phyloP scores from a whole-genome alignment of 345 rosid species.

The Schrenkiella parvula region DNA sequence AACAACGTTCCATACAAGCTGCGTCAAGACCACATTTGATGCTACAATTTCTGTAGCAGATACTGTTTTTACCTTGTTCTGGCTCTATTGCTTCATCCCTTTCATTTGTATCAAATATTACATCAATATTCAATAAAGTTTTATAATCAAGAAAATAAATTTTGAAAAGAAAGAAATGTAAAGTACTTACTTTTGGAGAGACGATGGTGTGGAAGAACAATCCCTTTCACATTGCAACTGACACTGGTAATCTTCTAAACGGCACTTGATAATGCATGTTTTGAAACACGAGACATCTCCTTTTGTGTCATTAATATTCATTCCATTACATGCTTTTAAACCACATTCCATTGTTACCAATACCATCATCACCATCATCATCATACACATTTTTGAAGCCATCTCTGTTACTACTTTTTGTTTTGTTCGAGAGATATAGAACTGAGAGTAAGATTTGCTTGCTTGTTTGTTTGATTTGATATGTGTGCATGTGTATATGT shows the following conservation, averaged over 20 bases:
- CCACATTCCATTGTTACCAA: background rate
- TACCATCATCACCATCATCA: background rate
- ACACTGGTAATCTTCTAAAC: background rate
- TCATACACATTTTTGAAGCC: background rate
- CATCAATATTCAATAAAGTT: background rate
- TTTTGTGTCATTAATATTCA: background rate
- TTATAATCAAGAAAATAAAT: background rate
- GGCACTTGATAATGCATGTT: background rate
- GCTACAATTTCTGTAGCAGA: background rate
- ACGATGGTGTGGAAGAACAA: background rate
- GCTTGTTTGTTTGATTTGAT: background rate
- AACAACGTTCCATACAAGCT: background rate
- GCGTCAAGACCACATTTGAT: background rate
- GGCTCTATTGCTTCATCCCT: background rate
- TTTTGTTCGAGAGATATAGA: background rate
- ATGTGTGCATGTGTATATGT: background rate
- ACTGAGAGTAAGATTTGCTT: background rate
- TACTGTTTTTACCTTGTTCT: background rate
- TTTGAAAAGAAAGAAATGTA: background rate
- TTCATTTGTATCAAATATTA: background rate
- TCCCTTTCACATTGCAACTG: background rate
- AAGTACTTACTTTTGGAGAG: background rate
- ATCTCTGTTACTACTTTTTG: background rate
- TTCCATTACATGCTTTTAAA: background rate
- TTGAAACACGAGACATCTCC: background rate